These are phyloP conservation scores for Cucumis cinereus DNA, from an alignment of 306 rosid species.

Conservation along the genomic window DNA sequence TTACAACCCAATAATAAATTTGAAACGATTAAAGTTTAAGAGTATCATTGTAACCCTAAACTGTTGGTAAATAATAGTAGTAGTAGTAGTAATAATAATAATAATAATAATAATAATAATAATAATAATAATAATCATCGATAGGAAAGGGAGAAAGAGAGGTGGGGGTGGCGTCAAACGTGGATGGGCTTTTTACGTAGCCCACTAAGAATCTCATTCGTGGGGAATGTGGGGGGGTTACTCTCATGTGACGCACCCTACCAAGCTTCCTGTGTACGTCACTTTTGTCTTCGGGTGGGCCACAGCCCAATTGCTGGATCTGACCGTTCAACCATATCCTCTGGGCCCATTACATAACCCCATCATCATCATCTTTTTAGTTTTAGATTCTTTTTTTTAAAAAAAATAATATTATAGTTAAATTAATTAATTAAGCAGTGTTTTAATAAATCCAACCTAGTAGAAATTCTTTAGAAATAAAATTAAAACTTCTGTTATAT, in stretches of 20 bases:
- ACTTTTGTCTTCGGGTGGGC: neutral
- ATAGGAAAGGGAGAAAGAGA: neutral
- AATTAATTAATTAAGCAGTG: no score
- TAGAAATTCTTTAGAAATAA: no score
- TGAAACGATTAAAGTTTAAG: no score
- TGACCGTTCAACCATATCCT: conserved; percentile 3
- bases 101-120: no score
- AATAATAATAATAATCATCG: no score
- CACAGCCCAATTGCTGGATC: neutral
- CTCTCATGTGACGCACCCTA: conserved; percentile 3
- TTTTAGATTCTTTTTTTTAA: neutral
- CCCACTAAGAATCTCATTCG: conserved; percentile 1
- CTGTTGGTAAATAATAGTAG: no score
- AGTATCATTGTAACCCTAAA: no score
- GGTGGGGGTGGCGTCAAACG: neutral
- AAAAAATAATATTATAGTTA: no score
- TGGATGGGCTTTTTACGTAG: conserved; percentile 1
- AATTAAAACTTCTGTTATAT: no score
- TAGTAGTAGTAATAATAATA: no score
- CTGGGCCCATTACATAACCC: neutral
- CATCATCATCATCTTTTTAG: neutral
- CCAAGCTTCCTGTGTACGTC: neutral
- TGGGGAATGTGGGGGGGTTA: neutral
- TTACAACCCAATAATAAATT: no score
- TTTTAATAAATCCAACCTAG: no score